A percentile compares a stretch with the other conserved stretches of the same genome.
phyloP scores from a whole-genome alignment of 495 filamentous ascomycete species.

The Talaromyces ruber region DNA sequence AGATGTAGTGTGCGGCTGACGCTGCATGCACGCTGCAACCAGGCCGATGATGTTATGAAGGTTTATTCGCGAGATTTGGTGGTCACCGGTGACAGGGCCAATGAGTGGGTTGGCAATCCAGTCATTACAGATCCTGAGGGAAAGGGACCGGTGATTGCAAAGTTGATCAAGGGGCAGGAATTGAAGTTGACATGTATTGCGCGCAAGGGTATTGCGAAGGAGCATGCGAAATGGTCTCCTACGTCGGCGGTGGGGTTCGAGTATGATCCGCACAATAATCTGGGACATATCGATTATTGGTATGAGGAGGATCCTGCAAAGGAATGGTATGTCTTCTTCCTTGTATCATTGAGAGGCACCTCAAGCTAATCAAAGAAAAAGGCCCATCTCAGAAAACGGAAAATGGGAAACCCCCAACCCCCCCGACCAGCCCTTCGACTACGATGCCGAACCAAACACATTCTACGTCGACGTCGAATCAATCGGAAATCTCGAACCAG shows the following conservation, averaged over 20 bases:
- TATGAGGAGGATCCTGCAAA: slow-evolving; percentile 74
- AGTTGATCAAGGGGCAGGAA: slow-evolving; percentile 81
- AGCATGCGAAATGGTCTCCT: slow-evolving; percentile 96
- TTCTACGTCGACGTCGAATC: slow-evolving; percentile 95
- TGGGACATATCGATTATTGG: slow-evolving; percentile 86
- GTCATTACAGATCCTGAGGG: slow-evolving; percentile 76
- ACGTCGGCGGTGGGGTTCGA: slow-evolving; percentile 90
- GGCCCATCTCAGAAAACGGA: slow-evolving; percentile 80
- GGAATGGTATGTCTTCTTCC: slow-evolving; percentile 71
- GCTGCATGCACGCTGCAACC: slow-evolving; percentile 73
- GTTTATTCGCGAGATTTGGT: slow-evolving; percentile 85
- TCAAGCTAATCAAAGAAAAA: slow-evolving; percentile 17
- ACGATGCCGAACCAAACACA: slow-evolving; percentile 69
- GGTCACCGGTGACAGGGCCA: slow-evolving; percentile 49
- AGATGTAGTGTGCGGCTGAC: slow-evolving; percentile 76
- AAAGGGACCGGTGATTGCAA: slow-evolving; percentile 75
- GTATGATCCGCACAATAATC: slow-evolving; percentile 93
- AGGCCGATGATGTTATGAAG: slow-evolving; percentile 71
- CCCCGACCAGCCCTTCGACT: slow-evolving; percentile 81
- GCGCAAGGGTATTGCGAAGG: slow-evolving; percentile 97
- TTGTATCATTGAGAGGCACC: not conserved
- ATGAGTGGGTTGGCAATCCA: slow-evolving; percentile 74
- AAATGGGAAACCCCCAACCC: slow-evolving; percentile 72
- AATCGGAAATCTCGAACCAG: slow-evolving; percentile 77
- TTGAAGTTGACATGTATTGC: slow-evolving; percentile 83